Evolutionary conservation across 1,284 basidiomycete genomes (phyloP), one percentile per base, ranked within the genome.

Genomic region (Ceratobasidium sp.): DNA sequence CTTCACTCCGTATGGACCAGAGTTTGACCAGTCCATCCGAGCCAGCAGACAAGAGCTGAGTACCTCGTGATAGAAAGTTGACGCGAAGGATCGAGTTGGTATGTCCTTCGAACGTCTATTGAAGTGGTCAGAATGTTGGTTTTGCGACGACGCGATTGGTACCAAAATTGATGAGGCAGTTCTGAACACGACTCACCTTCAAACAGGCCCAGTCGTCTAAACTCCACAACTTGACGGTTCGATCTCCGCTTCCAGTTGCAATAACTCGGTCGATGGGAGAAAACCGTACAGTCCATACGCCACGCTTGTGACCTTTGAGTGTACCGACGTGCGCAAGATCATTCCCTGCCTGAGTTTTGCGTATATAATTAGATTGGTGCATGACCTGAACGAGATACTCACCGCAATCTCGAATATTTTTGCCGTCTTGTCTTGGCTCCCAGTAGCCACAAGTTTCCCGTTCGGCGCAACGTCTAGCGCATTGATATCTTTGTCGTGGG

Each of bases 401-500:
- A 75, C 72, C 46, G 90, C 88, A 70, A 99, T 91, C 77, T 91
- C 89, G 84, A 94, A 99, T 12, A 99, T 86, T 84, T 98, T 99
- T 78, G 95, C 96, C 9, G 96, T 96, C 79, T 94, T 93, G 85
- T 99, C 98, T 85, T 99, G 98, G 20, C 97, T 98, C 23, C 96
- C 98, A 0, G 97, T 97, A 23, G 93, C 97, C 60, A 99, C 90
- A 80, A 97, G 86, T 77, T 89, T 89, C 85, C 98, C 95, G 84
- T 98, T 97, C 2, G 97, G 97, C 18, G 97, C 89, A 33, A 99
- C 88, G 84, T 99, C 98, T 56, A 99, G 89, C 66, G 97, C 92
- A 86, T 99, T 99, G 87, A 99, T 99, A 86, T 99, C 98, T 86
- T 99, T 99, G 77, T 99, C 98, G 85, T 99, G 97, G 15, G 97